Evolutionary conservation across 768 basidiomycete species (phyloP), one percentile per base, ranked within the genome.

Genomic region (Ramaria sp.): DNA sequence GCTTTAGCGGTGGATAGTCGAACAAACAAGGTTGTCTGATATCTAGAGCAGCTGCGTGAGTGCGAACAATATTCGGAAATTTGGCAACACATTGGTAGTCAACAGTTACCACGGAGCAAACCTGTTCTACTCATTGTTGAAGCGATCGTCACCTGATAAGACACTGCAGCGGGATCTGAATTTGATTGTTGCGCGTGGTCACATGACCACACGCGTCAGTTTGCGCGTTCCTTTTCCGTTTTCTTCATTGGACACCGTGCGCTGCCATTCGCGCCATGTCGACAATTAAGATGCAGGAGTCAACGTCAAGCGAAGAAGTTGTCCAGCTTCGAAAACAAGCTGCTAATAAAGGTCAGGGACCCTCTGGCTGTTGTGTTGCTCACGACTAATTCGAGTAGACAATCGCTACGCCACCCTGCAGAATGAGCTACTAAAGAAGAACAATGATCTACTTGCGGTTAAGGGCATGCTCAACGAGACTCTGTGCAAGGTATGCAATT

Each of bases 371-470:
- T 27, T 45, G 24, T 19, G 17, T 39, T 17, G 7, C 7, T 30
- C 53, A 24, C 37, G 4, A 43, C 24, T 45, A 12, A 45, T 41
- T 45, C 15, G 11, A 42, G 27, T 37, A 57, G 55, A 57, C 12
- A 57, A 33, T 57, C 55, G 30, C 31, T 24, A 20, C 20, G 27
- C 55, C 13, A 47, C 20, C 9, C 46, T 57, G 15, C 31, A 57
- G 45, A 47, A 34, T 19, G 46, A 57, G 34, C 65, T 72, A 7
- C 62, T 70, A 61, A 73, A 70, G 65, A 70, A 67, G 48, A 70
- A 70, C 57, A 65, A 63, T 2, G 73, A 75, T 38, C 62, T 73
- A 1, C 62, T 68, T 43, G 71, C 72, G 13, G 34, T 73, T 7
- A 70, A 64, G 58, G 58, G 54, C 1, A 66, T 70, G 0, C 56